A percentile compares a stretch with the other conserved stretches of the same genome.
phyloP scores from a whole-genome alignment of 108 stramenopile species.

The Schizochytrium sp. region DNA sequence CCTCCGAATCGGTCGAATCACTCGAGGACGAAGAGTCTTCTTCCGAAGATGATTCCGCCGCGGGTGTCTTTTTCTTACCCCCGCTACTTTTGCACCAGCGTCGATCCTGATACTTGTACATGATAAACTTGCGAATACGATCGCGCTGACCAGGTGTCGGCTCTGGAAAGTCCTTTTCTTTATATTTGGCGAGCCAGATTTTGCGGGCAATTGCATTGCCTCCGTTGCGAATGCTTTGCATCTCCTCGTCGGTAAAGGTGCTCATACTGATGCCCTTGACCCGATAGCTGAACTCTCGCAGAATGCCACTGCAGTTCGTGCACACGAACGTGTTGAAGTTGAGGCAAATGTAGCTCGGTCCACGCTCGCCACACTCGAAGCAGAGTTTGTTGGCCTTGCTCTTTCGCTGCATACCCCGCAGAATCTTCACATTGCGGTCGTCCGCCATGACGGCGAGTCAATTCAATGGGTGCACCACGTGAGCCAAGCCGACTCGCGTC shows the following conservation, averaged over 20 bases:
- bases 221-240: not conserved
- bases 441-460: not conserved
- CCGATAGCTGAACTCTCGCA: slow-evolving; percentile 1
- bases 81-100: not conserved
- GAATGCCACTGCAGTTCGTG: not conserved
- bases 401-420: not conserved
- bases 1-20: not conserved
- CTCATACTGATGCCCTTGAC: slow-evolving; percentile 13
- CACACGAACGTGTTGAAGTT: not conserved
- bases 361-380: not conserved
- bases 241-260: not conserved
- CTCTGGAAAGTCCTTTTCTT: not conserved
- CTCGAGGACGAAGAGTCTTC: not conserved
- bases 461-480: too few species aligned
- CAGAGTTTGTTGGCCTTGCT: not conserved
- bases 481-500: too few species aligned
- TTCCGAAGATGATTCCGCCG: not conserved
- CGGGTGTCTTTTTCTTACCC: not conserved
- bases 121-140: not conserved
- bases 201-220: not conserved
- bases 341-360: not conserved
- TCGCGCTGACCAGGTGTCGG: not conserved
- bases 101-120: not conserved
- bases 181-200: not conserved
- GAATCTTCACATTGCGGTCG: not conserved